Conservation (phyloP, 495 filamentous ascomycete genomes). For the Lasiosphaeria miniovina region DNA sequence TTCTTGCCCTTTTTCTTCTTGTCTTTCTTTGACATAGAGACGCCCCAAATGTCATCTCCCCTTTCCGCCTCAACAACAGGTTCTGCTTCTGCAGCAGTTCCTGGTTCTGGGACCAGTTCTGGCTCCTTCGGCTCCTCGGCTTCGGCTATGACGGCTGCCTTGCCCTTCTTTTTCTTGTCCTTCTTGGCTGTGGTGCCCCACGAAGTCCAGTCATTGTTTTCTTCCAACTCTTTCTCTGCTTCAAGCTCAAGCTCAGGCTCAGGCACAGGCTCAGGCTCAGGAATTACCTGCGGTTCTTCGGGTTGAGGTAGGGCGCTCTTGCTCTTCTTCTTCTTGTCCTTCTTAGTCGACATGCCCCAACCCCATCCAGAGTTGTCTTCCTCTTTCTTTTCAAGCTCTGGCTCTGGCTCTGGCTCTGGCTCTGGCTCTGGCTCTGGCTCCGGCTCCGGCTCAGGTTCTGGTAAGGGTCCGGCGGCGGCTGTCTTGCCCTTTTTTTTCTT, state of each 20-base stretch:
- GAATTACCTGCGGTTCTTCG: constrained; percentile 4
- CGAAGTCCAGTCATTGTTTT: constrained; percentile 24
- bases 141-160: constrained; percentile 18
- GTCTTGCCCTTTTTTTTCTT: constrained; percentile 5
- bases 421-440: constrained; percentile 19
- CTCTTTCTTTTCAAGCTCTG: constrained; percentile 30
- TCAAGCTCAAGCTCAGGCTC: constrained; percentile 14
- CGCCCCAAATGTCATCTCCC: constrained; percentile 21
- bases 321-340: constrained; percentile 16
- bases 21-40: constrained; percentile 17
- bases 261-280: constrained; percentile 18
- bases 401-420: constrained; percentile 24
- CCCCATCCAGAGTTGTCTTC: constrained; percentile 11
- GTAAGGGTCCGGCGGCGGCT: constrained; percentile 1
- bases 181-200: constrained; percentile 20
- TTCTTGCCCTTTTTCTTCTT: constrained; percentile 37
- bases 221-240: neutral
- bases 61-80: constrained; percentile 34
- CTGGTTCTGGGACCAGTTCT: constrained; percentile 22
- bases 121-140: constrained; percentile 24
- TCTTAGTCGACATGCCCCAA: constrained; percentile 6
- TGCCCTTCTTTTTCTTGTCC: constrained; percentile 35
- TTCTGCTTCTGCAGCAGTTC: constrained; percentile 26
- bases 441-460: constrained; percentile 25
- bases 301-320: constrained; percentile 8